phyloP scores from a whole-genome alignment of 306 rosid genomes.

The Cucurbita pepo region DNA sequence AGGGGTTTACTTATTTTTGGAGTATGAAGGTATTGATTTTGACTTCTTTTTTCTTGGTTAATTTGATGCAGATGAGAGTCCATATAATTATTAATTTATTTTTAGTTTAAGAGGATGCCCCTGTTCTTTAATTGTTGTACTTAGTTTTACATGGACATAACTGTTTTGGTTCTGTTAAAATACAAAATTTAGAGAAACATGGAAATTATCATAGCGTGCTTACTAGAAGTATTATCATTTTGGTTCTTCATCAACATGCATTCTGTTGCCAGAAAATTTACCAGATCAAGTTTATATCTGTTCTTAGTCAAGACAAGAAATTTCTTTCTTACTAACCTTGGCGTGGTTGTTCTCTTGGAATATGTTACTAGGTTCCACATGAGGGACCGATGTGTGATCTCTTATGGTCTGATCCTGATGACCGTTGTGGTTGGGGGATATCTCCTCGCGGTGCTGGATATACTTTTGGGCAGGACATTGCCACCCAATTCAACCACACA shows the following conservation, averaged over 20 bases:
- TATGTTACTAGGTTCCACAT: conserved; percentile 30
- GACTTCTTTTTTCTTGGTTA: background rate
- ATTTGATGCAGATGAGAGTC: background rate
- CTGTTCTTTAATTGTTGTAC: background rate
- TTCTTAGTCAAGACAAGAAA: background rate
- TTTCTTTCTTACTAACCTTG: background rate
- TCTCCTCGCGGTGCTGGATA: conserved; percentile 48
- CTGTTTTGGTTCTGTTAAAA: background rate
- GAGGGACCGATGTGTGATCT: conserved; percentile 51
- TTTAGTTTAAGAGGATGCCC: background rate
- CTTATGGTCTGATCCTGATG: conserved; percentile 39
- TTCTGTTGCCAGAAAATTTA: background rate
- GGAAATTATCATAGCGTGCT: background rate
- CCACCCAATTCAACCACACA: conserved; percentile 36
- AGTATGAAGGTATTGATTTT: background rate
- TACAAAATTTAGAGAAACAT: background rate
- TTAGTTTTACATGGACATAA: background rate
- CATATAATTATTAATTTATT: background rate
- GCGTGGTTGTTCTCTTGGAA: background rate
- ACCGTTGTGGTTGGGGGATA: conserved; percentile 43
- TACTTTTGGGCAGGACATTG: conserved; percentile 39
- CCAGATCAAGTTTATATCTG: background rate
- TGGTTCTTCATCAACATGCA: background rate
- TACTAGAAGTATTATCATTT: background rate
- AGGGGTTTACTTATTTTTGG: background rate